Percentiles rank a stretch among this genome's conserved stretches.
Evolutionary conservation across 768 basidiomycete genomes (phyloP).

Genomic region (Neoboletus subvelutipes): DNA sequence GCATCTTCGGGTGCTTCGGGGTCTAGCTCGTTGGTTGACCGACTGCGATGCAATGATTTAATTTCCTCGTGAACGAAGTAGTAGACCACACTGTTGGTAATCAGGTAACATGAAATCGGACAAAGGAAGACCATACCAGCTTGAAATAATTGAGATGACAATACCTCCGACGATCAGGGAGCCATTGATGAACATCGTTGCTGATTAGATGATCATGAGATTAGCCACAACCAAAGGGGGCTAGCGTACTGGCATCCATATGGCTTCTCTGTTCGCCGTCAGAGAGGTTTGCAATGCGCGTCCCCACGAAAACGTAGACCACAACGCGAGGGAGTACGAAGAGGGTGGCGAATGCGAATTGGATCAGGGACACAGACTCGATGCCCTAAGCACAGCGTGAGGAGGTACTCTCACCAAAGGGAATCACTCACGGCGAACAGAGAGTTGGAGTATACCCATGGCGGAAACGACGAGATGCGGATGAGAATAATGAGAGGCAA

Average conservation of each 20-base stretch:
- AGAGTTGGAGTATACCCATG: constrained; percentile 85
- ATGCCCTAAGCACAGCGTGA: constrained; percentile 53
- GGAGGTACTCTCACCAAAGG: not conserved
- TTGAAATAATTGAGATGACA: constrained; percentile 53
- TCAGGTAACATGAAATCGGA: constrained; percentile 15
- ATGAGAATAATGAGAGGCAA: constrained; percentile 81
- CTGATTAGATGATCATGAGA: constrained; percentile 33
- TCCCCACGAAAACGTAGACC: constrained; percentile 77
- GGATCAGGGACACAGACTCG: constrained; percentile 67
- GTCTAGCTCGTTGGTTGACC: constrained; percentile 52
- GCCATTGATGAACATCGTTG: constrained; percentile 64
- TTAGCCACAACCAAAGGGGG: not conserved
- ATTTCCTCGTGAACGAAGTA: constrained; percentile 62
- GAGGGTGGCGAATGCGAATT: constrained; percentile 73
- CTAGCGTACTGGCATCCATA: constrained; percentile 69
- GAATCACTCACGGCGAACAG: constrained; percentile 64
- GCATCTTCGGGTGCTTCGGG: constrained; percentile 60
- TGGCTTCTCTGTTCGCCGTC: constrained; percentile 70
- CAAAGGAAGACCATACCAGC: constrained; percentile 52
- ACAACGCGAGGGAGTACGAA: constrained; percentile 70
- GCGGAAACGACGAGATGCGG: constrained; percentile 78
- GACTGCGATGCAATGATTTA: constrained; percentile 47
- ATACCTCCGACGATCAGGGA: constrained; percentile 61
- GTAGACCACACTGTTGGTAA: constrained; percentile 59
- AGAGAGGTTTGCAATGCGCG: constrained; percentile 67